phyloP scores from a whole-genome alignment of 805 yeast species.

The Cyberlindnera saturnus region DNA sequence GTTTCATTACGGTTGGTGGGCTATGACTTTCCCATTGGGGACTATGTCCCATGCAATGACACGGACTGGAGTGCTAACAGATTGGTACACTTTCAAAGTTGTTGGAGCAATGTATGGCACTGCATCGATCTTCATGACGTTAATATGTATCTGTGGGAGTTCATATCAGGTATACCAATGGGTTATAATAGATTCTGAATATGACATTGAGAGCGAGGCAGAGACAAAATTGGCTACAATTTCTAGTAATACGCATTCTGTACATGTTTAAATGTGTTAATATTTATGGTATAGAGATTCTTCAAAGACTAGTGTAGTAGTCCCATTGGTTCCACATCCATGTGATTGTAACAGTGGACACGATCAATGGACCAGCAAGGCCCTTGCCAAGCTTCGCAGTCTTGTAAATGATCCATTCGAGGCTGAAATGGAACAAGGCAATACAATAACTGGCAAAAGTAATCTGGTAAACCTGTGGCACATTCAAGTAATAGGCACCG shows the following conservation, averaged over 20 bases:
- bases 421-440: slow-evolving; percentile 77
- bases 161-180: neutral
- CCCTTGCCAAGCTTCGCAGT: slow-evolving; percentile 87
- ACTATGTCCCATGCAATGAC: slow-evolving; percentile 62
- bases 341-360: slow-evolving; percentile 59
- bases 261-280: no score
- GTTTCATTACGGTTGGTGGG: slow-evolving; percentile 65
- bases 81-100: slow-evolving; percentile 53
- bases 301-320: slow-evolving; percentile 34
- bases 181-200: neutral
- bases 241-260: no score
- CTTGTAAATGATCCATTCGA: slow-evolving; percentile 75
- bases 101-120: slow-evolving; percentile 51
- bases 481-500: slow-evolving; percentile 73
- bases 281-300: no score
- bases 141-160: slow-evolving; percentile 4
- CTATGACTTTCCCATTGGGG: slow-evolving; percentile 86
- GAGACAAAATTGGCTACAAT: no score
- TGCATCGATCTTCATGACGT: slow-evolving; percentile 1
- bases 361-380: slow-evolving; percentile 81
- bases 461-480: slow-evolving; percentile 68
- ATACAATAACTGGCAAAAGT: slow-evolving; percentile 75
- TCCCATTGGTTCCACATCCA: slow-evolving; percentile 81
- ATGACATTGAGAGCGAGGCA: no score
- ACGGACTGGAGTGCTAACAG: slow-evolving; percentile 43